phyloP scores from a whole-genome alignment of 2,329 filamentous ascomycete species.

The Aspergillus fischeri region DNA sequence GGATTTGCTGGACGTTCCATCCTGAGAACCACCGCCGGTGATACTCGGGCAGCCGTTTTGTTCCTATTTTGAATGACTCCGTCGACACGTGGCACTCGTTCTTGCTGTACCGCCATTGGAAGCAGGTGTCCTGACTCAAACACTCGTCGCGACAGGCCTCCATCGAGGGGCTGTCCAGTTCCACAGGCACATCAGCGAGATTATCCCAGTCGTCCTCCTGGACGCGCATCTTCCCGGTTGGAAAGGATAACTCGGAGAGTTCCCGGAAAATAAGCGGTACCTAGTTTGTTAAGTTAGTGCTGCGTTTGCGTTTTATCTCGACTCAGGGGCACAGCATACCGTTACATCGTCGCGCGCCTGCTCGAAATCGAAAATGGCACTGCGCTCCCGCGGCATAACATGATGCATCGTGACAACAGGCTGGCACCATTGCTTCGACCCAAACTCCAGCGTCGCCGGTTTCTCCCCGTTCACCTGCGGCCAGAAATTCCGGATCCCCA shows the following conservation, averaged over 20 bases:
- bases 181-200: slow-evolving; percentile 44
- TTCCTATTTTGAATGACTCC: slow-evolving; percentile 8
- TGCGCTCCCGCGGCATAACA: slow-evolving; percentile 51
- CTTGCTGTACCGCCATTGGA: slow-evolving; percentile 28
- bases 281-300: slow-evolving; percentile 22
- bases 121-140: slow-evolving; percentile 29
- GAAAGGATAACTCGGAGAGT: slow-evolving; percentile 48
- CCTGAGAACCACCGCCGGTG: slow-evolving; percentile 9
- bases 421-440: slow-evolving; percentile 50
- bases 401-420: slow-evolving; percentile 57
- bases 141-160: slow-evolving; percentile 52
- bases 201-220: slow-evolving; percentile 52
- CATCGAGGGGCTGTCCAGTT: slow-evolving; percentile 31
- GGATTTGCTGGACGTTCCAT: slow-evolving; percentile 11
- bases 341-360: slow-evolving; percentile 35
- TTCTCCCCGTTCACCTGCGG: slow-evolving; percentile 56
- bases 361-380: slow-evolving; percentile 51
- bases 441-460: slow-evolving; percentile 47
- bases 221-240: slow-evolving; percentile 36
- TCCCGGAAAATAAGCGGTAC: slow-evolving; percentile 46
- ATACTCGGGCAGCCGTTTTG: slow-evolving; percentile 1
- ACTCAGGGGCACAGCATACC: neutral
- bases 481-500: slow-evolving; percentile 42
- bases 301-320: neutral
- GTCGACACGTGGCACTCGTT: slow-evolving; percentile 10